phyloP scores from a whole-genome alignment of 192 early-diverging fungal genomes.

The Linnemannia hyalina region DNA sequence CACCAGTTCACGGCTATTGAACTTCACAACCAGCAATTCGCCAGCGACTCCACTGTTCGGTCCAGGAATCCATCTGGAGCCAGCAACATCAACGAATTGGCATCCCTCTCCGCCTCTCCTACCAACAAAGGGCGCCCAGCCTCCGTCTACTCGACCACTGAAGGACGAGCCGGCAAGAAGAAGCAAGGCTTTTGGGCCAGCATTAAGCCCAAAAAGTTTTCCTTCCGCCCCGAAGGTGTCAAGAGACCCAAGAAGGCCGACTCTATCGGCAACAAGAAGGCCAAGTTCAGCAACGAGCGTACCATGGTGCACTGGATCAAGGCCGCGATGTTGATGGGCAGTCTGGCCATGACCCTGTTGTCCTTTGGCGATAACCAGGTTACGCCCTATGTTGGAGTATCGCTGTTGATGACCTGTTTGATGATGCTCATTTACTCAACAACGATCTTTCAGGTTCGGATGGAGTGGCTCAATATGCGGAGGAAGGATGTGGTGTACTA shows the following conservation, averaged over 20 bases:
- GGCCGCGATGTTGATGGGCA: conserved; percentile 25
- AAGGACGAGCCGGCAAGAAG: not conserved
- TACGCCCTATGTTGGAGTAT: conserved; percentile 19
- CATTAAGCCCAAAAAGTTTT: conserved; percentile 9
- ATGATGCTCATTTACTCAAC: conserved; percentile 25
- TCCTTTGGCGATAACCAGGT: conserved; percentile 32
- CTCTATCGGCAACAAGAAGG: conserved; percentile 34
- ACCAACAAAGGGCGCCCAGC: not conserved
- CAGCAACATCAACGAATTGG: conserved; percentile 6
- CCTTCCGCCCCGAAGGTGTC: conserved; percentile 17
- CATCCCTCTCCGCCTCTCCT: not conserved
- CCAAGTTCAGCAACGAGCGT: conserved; percentile 33
- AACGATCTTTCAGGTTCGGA: conserved; percentile 29
- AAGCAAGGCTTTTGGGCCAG: conserved; percentile 13
- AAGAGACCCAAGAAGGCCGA: not conserved
- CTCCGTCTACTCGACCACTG: not conserved
- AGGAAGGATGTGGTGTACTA: conserved; percentile 28
- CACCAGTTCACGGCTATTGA: conserved; percentile 2
- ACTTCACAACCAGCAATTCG: not conserved
- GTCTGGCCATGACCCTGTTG: conserved; percentile 21
- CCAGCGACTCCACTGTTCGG: not conserved
- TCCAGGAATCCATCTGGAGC: not conserved
- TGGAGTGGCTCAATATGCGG: conserved; percentile 37
- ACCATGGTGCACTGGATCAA: conserved; percentile 42
- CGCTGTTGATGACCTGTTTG: conserved; percentile 16